Conservation (phyloP, 345 rosid species). For the Salix purpurea region DNA sequence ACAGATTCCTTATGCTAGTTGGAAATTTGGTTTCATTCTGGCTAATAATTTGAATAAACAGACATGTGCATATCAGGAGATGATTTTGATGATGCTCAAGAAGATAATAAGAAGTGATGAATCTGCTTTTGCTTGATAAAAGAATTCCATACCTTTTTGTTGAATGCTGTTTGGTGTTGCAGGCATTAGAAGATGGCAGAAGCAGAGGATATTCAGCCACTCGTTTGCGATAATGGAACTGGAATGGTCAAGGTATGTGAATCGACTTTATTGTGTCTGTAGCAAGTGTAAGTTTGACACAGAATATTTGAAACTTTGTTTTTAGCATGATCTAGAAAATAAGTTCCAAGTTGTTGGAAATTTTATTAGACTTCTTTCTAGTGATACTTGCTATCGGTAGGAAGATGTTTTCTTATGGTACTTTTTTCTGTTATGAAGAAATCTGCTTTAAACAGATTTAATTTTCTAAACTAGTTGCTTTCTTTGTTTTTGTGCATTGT, state of each 20-base stretch:
- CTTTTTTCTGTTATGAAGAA: background rate
- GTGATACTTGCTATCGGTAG: background rate
- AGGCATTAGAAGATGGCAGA: slow-evolving; percentile 62
- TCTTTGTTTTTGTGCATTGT: background rate
- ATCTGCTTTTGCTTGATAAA: background rate
- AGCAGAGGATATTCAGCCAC: slow-evolving; percentile 58
- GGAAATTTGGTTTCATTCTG: background rate
- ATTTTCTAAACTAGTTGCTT: background rate
- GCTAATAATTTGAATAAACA: background rate
- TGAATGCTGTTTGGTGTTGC: background rate
- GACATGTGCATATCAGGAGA: background rate
- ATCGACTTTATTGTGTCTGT: background rate
- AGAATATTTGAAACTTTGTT: background rate
- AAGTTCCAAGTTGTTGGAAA: background rate
- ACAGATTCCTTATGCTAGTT: background rate
- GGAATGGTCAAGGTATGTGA: slow-evolving; percentile 76
- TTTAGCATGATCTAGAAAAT: background rate
- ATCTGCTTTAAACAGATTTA: background rate
- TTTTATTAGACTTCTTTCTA: background rate
- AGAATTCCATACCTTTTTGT: background rate
- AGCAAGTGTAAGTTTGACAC: background rate
- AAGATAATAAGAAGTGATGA: background rate
- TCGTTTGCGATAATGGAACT: slow-evolving; percentile 77
- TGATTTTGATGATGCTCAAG: background rate
- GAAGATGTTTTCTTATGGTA: background rate